Base-by-base conservation (phyloP, 179 eudicot species). In the Beta lomatogona region DNA sequence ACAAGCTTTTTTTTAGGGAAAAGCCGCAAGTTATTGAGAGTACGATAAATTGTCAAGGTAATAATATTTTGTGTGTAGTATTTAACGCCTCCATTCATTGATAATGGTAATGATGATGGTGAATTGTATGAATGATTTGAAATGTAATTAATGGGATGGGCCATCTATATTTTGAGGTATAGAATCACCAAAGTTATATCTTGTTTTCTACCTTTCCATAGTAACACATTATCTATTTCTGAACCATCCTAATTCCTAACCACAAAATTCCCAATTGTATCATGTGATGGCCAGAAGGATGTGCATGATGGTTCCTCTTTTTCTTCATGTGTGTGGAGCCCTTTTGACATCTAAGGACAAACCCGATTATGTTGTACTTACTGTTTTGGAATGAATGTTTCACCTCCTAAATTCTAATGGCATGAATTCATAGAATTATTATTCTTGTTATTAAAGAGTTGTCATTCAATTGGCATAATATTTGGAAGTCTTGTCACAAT, bases 261-360 rank as follows among this genome's bases (percentile, higher is more conserved):
- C 81, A 79, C 80, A 53, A 53, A 78, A 3, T 16, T 67, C 50
- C 9, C n/a, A 31, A 52, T 53, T 25, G 10, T 31, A 15, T 66
- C 64, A 10, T 52, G 48, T 78, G 72, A 78, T 50, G 50, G 22
- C 58, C 50, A 66, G 10, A 66, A 31, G 73, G 44, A 78, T 67
- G 81, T 53, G 15, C 28, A 31, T 68, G 60, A 78, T 54, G 31
- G 63, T 0, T 66, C 66, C 46, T 69, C 73, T 41, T 41, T 54
- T 55, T 36, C 75, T 36, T 52, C 50, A 69, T 54, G 66, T 78
- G 48, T 54, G 75, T 78, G 81, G 52, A 63, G 72, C 63, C 81
- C 73, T 25, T 68, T 54, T 12, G 54, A 41, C 59, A 52, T 78
- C 71, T 28, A 66, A 28, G 14, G 71, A 52, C 80, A 77, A 77